Evolutionary conservation across 148 eudicot species (phyloP), one percentile per base, ranked within the genome.

Genomic region (Vaccinium corymbosum): DNA sequence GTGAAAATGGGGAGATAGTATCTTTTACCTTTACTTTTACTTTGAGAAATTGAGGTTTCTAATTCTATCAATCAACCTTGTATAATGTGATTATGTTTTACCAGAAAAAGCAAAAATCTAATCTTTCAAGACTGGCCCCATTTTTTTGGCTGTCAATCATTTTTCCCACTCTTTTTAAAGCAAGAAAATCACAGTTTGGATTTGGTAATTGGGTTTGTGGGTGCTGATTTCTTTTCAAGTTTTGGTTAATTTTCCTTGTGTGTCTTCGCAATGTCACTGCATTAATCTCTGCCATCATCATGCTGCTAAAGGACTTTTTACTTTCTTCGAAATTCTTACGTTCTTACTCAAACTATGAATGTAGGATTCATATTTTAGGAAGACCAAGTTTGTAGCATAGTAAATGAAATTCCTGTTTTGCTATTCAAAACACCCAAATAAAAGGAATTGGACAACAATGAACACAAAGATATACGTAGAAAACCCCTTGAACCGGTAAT

Each of bases 161-260:
- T 51, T 74, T 75, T 48, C 17, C 29, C 13, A 35, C 42, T 1
- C 29, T n/a, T 49, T 11, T 22, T 12, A 3, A 4, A n/a, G 16
- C 6, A 76, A 76, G 19, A 19, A 19, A 19, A 25, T 52, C 35
- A 15, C 80, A 27, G 6, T 52, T 78, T 27, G 46, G n/a, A 27
- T 76, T 76, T 49, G 57, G 32, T 14, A 11, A 76, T 50, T 76
- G 16, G 57, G 50, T 25, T 52, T 52, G 20, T 78, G 62, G 80
- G 80, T 16, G 35, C 38, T 78, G 38, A 50, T 77, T 77, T 25
- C 15, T 77, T 51, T 77, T 77, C 61, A 53, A 50, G 61, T 78
- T 78, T 52, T 22, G 16, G 38, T 13, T 12, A 77, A 77, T 50
- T 78, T 78, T 27, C 46, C 20, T 78, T 78, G 46, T 10, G n/a